Evolutionary conservation across 306 rosid genomes (phyloP).

Genomic region (Phaseolus lunatus): DNA sequence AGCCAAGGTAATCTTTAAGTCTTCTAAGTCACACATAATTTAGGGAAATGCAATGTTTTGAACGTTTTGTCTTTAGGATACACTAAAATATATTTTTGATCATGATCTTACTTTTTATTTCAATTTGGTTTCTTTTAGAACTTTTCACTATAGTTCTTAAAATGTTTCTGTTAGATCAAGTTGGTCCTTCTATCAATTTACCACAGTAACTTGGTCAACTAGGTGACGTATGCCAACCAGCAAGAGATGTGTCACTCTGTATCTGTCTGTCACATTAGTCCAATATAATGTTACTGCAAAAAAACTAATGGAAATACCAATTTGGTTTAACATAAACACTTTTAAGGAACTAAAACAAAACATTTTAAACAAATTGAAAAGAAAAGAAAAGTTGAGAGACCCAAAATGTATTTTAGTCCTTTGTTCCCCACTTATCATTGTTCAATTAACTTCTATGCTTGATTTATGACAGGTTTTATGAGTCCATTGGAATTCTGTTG

Average conservation of each 20-base stretch:
- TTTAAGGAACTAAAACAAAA: neutral
- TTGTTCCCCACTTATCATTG: neutral
- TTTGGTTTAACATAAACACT: neutral
- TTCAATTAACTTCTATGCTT: constrained; percentile 2
- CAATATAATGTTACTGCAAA: too few species aligned
- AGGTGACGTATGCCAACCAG: neutral
- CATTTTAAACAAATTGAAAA: neutral
- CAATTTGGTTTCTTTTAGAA: too few species aligned
- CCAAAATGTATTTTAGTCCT: too few species aligned
- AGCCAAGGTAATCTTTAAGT: constrained; percentile 56
- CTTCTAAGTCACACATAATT: constrained; percentile 10
- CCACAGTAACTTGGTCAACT: neutral
- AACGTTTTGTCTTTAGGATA: neutral
- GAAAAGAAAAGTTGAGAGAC: neutral
- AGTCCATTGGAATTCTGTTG: constrained; percentile 83
- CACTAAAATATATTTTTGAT: too few species aligned
- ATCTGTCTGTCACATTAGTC: neutral
- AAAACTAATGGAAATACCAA: too few species aligned
- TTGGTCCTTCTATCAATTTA: too few species aligned
- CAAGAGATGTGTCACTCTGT: neutral
- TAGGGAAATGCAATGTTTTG: constrained; percentile 10
- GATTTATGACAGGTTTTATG: constrained; percentile 69
- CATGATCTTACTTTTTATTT: too few species aligned
- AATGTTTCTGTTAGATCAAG: neutral
- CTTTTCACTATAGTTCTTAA: neutral